These are phyloP conservation scores for Aquilaria sinensis DNA, from an alignment of 345 rosid genomes.

Conservation along the genomic window DNA sequence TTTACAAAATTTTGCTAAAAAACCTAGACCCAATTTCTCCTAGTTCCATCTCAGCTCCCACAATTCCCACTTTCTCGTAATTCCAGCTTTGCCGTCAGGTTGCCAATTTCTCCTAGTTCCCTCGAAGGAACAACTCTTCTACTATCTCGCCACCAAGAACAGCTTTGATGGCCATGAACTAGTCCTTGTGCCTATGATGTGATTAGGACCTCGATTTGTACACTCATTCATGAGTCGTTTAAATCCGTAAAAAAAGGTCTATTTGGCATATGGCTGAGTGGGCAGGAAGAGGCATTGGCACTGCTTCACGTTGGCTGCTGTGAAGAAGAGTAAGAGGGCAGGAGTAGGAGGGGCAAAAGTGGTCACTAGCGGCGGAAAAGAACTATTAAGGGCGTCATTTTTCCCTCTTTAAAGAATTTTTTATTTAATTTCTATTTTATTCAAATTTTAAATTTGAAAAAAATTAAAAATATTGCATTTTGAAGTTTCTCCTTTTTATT, in stretches of 20 bases:
- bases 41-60: neutral
- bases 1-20: neutral
- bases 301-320: constrained; percentile 27
- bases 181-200: constrained; percentile 18
- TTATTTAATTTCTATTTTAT: no score
- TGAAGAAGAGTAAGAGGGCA: constrained; percentile 11
- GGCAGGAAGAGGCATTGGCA: constrained; percentile 45
- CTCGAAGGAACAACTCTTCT: constrained; percentile 35
- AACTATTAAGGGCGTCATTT: constrained; percentile 21
- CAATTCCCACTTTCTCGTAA: neutral
- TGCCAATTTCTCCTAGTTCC: constrained; percentile 33
- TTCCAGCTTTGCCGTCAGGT: constrained; percentile 28
- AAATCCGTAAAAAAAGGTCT: constrained; percentile 29
- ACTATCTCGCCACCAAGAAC: constrained; percentile 39
- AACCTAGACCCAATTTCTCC: neutral
- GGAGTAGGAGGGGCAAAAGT: constrained; percentile 24
- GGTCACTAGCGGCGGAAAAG: constrained; percentile 43
- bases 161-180: neutral
- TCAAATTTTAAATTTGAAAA: no score
- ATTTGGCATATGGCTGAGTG: constrained; percentile 21
- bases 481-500: no score
- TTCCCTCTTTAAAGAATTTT: no score
- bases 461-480: no score
- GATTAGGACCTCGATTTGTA: constrained; percentile 41
- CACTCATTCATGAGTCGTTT: constrained; percentile 25